phyloP scores from a whole-genome alignment of 2,329 filamentous ascomycete genomes.

The Fusarium chaquense region DNA sequence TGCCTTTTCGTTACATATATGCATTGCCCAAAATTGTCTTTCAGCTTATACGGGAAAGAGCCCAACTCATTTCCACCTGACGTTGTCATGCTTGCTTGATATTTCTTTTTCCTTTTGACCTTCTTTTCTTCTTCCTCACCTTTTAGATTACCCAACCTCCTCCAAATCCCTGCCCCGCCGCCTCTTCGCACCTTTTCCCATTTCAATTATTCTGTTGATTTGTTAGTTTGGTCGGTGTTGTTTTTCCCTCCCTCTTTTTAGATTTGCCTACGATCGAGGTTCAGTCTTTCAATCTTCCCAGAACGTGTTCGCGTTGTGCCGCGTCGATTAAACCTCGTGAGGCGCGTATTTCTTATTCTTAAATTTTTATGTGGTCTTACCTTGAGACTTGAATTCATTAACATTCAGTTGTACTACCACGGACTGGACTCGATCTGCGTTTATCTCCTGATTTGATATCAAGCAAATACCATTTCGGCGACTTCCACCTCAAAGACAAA shows the following conservation, averaged over 20 bases:
- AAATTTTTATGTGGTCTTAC: slow-evolving; percentile 4
- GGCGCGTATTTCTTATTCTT: slow-evolving; percentile 22
- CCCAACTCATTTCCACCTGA: slow-evolving; percentile 41
- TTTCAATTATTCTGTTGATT: slow-evolving; percentile 9
- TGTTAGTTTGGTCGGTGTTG: slow-evolving; percentile 10
- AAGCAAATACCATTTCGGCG: background rate
- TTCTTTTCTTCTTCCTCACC: slow-evolving; percentile 12
- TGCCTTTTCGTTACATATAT: slow-evolving; percentile 5
- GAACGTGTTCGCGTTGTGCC: slow-evolving; percentile 35
- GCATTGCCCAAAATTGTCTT: slow-evolving; percentile 4
- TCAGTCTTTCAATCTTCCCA: slow-evolving; percentile 15
- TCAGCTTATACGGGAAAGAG: slow-evolving; percentile 20
- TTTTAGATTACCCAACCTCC: slow-evolving; percentile 24
- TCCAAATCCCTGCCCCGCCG: slow-evolving; percentile 24
- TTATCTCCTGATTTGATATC: slow-evolving; percentile 8
- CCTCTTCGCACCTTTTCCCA: slow-evolving; percentile 27
- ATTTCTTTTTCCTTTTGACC: slow-evolving; percentile 28
- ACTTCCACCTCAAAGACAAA: slow-evolving; percentile 25
- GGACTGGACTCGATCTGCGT: background rate
- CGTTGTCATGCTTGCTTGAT: slow-evolving; percentile 13
- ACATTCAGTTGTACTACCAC: slow-evolving; percentile 6
- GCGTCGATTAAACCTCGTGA: slow-evolving; percentile 18
- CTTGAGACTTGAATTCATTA: slow-evolving; percentile 5
- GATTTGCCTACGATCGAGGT: slow-evolving; percentile 14
- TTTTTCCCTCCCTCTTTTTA: background rate